Evolutionary conservation across 2,329 filamentous ascomycete species (phyloP).

Genomic region (Metarhizium sp.): DNA sequence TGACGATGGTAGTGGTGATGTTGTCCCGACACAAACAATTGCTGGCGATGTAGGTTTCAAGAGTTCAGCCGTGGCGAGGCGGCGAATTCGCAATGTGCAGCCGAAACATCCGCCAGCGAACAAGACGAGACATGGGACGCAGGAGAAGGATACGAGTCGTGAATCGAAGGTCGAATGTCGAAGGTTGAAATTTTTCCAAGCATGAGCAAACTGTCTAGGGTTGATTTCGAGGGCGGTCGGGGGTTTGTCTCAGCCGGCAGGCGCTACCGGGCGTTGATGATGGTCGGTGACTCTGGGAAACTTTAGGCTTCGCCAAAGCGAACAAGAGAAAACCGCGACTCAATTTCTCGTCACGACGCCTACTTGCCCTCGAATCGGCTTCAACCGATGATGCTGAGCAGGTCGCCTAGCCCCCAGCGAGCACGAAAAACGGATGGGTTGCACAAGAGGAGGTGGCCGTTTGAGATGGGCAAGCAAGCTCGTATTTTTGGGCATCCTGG

Average conservation of each 20-base stretch:
- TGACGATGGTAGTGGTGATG: background rate
- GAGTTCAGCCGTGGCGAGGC: background rate
- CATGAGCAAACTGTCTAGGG: background rate
- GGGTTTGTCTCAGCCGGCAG: background rate
- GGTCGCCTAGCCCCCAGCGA: background rate
- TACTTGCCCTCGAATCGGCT: background rate
- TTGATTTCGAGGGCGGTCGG: background rate
- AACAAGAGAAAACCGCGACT: background rate
- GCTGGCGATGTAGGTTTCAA: background rate
- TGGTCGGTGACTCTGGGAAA: background rate
- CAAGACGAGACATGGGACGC: background rate
- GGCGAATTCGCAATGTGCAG: background rate
- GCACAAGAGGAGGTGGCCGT: background rate
- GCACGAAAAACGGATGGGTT: background rate
- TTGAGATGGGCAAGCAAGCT: background rate
- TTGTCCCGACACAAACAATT: background rate
- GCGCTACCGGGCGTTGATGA: background rate
- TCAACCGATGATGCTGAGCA: background rate
- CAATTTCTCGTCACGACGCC: background rate
- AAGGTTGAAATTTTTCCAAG: background rate
- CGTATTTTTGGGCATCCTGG: background rate
- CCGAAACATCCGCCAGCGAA: constrained; percentile 5
- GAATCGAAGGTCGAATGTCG: background rate
- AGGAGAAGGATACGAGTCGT: background rate
- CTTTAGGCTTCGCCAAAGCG: background rate